Evolutionary conservation across 2,329 filamentous ascomycete genomes (phyloP), one percentile per base, ranked within the genome.

Genomic region (Lachnellula hyalina): DNA sequence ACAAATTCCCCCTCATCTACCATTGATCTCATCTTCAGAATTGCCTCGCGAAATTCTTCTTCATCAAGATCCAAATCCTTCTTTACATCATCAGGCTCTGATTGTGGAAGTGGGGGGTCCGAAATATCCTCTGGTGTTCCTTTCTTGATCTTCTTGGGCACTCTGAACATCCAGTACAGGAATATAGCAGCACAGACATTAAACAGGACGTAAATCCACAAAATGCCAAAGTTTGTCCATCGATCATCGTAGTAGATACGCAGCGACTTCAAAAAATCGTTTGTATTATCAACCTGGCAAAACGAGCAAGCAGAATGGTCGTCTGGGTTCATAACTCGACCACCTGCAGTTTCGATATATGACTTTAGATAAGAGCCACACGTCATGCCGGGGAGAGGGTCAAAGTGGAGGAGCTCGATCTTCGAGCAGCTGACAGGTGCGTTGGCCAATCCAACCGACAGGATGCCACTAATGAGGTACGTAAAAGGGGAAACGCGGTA

Each of bases 361-460:
- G 65, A 38, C 0, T 60, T 42, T 60, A 90, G 69, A 66, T 88
- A 92, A 14, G 79, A 64, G 0, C 64, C 68, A 66, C 89, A 92
- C 0, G 77, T 85, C 63, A 73, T 56, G 15, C 77, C 77, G 0
- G 69, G 49, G 0, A 81, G 77, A 0, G 90, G 85, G 17, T 82
- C 70, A 66, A 96, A 86, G 11, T 72, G 67, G 32, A 89, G 75
- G 56, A 83, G 77, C 69, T 96, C 92, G 66, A 86, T 87, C 6
- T 68, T 60, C 2, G 88, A 81, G 70, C 91, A 96, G 0, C 68
- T 63, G 34, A 93, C 83, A 0, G 72, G 47, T 0, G 82, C 82
- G 63, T 86, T 85, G 44, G 86, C 86, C 3, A 96, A 75, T 7
- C 83, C 89, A 0, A 81, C 82, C 0, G 84, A 79, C 0, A 92